Conservation (phyloP, 1,139 yeast genomes). For the Geotrichum cucujoidarum region DNA sequence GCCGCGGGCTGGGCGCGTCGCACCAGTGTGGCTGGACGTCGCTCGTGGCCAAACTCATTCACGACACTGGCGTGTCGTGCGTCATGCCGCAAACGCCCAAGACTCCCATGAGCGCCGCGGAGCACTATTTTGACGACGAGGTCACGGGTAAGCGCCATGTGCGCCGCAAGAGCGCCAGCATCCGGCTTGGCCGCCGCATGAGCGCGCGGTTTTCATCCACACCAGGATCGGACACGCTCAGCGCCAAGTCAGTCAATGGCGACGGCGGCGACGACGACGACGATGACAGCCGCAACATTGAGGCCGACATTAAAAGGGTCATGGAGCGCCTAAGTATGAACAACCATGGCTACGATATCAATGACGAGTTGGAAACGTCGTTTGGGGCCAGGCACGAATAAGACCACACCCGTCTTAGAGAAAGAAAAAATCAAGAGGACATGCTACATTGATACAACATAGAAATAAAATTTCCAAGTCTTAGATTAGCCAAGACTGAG, state of each 20-base stretch:
- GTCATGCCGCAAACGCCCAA: constrained; percentile 32
- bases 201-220: constrained; percentile 6
- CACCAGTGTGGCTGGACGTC: constrained; percentile 99
- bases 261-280: constrained; percentile 9
- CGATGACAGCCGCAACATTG: constrained; percentile 11
- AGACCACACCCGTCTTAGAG: too few relatives aligned
- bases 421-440: too few relatives aligned
- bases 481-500: too few relatives aligned
- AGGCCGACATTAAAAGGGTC: constrained; percentile 10
- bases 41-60: constrained; percentile 86
- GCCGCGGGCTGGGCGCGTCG: constrained; percentile 90
- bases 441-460: too few relatives aligned
- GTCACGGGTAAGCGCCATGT: constrained; percentile 23
- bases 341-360: background rate
- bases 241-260: constrained; percentile 1
- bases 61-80: constrained; percentile 72
- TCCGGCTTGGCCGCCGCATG: constrained; percentile 24
- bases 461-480: too few relatives aligned
- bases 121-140: constrained; percentile 39
- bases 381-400: too few relatives aligned
- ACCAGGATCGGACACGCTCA: background rate
- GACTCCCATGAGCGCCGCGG: constrained; percentile 38
- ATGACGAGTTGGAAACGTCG: constrained; percentile 9
- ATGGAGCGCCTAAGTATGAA: constrained; percentile 13
- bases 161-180: constrained; percentile 23